These are phyloP conservation scores for Solanum pinnatisectum DNA, from an alignment of 257 asterid genomes.

Conservation along the genomic window DNA sequence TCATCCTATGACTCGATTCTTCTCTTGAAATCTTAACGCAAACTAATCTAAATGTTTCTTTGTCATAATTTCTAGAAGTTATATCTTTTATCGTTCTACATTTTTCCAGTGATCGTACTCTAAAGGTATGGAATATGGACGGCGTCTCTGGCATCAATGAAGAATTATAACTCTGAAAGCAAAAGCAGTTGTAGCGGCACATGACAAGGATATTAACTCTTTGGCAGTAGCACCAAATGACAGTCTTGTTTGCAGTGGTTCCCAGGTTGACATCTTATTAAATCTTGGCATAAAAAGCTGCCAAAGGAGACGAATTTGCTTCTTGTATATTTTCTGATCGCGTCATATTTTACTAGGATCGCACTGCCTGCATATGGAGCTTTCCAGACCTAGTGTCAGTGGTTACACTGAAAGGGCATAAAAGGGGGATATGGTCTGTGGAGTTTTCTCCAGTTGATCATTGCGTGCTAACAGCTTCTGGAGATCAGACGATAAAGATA, in stretches of 20 bases:
- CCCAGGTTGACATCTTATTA: conserved; percentile 46
- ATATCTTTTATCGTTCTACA: not conserved
- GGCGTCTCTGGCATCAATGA: conserved; percentile 34
- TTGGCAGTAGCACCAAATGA: conserved; percentile 88
- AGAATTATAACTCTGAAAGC: conserved; percentile 51
- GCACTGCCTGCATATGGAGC: conserved; percentile 84
- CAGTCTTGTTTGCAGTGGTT: conserved; percentile 93
- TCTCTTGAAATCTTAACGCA: not conserved
- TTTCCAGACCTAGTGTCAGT: conserved; percentile 83
- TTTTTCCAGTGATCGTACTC: conserved; percentile 63
- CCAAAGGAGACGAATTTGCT: not conserved
- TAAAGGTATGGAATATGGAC: conserved; percentile 86
- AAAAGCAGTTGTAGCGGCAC: conserved; percentile 88
- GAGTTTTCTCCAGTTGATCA: conserved; percentile 98
- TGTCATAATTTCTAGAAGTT: not conserved
- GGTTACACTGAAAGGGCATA: conserved; percentile 77
- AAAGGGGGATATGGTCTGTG: conserved; percentile 94
- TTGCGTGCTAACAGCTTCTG: conserved; percentile 90
- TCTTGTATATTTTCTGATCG: not conserved
- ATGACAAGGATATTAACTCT: conserved; percentile 92
- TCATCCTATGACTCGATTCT: not conserved
- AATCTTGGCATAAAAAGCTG: not conserved
- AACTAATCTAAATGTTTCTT: not conserved
- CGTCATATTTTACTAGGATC: conserved; percentile 53
- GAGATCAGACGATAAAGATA: conserved; percentile 86